Base-by-base conservation (phyloP, 1,139 yeast species). In the Taphrina wiesneri region DNA sequence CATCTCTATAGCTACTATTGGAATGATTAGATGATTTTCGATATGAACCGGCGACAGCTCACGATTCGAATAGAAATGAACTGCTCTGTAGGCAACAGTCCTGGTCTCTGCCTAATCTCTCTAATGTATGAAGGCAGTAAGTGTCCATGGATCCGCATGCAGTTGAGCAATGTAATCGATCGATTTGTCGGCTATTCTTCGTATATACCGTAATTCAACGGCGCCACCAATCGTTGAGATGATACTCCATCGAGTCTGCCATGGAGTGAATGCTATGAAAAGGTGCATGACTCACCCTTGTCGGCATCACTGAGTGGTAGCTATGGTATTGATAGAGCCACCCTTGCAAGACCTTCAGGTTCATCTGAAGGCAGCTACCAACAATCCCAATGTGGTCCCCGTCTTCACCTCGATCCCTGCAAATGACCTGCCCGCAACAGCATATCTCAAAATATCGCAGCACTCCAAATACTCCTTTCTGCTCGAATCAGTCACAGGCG, bases 401-500 rank as follows among this genome's bases (percentile, higher is more conserved):
- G 85, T 93, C 32, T 90, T 83, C 77, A 83, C 89, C 45, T 86
- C 85, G 69, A 84, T 90, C 69, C 82, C 88, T 11, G 86, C 90
- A 19, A 90, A 88, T 68, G 88, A 88, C 69, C 78, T 91, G 72
- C 96, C 97, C 1, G 96, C 92, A 74, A 85, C 85, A 69, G 98
- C 98, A 0, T 93, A 92, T 75, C 80, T 95, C 74, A 89, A 88
- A 76, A 81, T 93, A 67, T 63, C 73, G 21, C 74, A 76, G 52
- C 74, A 79, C 9, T 82, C 88, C 71, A 73, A 82, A 0, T 88
- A 87, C 51, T 87, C 96, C 3, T 92, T 93, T 73, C 79, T 93
- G 68, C 84, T 93, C 71, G 99, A 93, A 75, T 86, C 95, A 69
- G 93, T 97, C 1, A 83, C 84, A 69, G 90, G 90, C 68, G 97